phyloP scores from a whole-genome alignment of 305 asterid genomes.

The Fraxinus latifolia region DNA sequence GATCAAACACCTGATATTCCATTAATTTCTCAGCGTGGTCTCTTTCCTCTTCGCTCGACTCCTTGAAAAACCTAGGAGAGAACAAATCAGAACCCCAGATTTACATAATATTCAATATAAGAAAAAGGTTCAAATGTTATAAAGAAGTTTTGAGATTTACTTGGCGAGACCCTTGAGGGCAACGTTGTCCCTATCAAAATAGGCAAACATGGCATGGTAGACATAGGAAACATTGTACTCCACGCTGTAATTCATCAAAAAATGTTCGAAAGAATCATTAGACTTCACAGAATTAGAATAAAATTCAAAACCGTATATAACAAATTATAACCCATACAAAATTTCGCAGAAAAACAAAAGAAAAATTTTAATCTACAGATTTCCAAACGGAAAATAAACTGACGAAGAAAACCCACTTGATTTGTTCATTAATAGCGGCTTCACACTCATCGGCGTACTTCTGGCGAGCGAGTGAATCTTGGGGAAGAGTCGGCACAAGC shows the following conservation, averaged over 20 bases:
- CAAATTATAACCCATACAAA: neutral
- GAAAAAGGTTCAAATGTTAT: neutral
- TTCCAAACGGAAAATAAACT: neutral
- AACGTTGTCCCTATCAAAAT: conserved; percentile 86
- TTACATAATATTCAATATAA: neutral
- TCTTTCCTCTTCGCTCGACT: conserved; percentile 66
- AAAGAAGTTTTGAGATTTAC: conserved; percentile 30
- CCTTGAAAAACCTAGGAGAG: conserved; percentile 54
- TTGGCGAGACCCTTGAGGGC: conserved; percentile 85
- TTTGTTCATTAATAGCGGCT: conserved; percentile 41
- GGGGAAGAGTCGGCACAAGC: conserved; percentile 65
- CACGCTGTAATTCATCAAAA: conserved; percentile 51
- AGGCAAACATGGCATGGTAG: conserved; percentile 86
- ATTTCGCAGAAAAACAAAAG: neutral
- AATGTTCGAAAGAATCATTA: neutral
- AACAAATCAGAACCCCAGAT: neutral
- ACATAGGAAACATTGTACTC: conserved; percentile 92
- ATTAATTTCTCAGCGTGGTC: conserved; percentile 69
- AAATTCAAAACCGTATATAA: neutral
- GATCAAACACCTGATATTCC: conserved; percentile 67
- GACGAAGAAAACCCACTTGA: conserved; percentile 44
- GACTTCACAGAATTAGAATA: neutral
- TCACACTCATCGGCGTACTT: conserved; percentile 30
- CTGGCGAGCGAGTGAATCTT: conserved; percentile 40
- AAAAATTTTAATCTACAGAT: neutral